A percentile compares a stretch with the other conserved stretches of the same genome.
Conservation (phyloP, 805 yeast genomes). For the Saccharomycopsis lassenensis region DNA sequence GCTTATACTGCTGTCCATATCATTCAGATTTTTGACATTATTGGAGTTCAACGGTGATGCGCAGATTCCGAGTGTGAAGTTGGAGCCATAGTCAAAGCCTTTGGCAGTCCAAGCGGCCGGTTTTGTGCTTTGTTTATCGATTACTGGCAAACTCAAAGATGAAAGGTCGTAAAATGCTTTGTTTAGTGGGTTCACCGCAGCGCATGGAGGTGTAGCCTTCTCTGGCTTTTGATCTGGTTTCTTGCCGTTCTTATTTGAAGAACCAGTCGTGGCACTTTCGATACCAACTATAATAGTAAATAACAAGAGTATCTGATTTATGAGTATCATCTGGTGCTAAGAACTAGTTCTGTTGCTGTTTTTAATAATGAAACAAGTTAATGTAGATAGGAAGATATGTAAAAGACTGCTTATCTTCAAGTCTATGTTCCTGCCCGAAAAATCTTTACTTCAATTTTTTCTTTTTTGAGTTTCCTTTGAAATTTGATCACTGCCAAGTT, state of each 20-base stretch:
- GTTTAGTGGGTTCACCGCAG: conserved; percentile 32
- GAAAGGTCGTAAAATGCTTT: conserved; percentile 29
- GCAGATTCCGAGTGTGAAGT: conserved; percentile 69
- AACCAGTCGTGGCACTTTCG: neutral
- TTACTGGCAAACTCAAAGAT: conserved; percentile 21
- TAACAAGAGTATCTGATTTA: neutral
- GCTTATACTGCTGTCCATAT: conserved; percentile 18
- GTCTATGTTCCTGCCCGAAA: too few relatives aligned
- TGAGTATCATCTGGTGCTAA: neutral
- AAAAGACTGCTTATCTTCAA: too few relatives aligned
- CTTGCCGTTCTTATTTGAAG: neutral
- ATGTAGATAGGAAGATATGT: too few relatives aligned
- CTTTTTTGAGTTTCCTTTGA: too few relatives aligned
- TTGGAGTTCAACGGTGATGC: conserved; percentile 39
- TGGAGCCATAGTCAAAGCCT: conserved; percentile 59
- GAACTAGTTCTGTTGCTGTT: neutral
- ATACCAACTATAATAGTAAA: neutral
- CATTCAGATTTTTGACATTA: conserved; percentile 22
- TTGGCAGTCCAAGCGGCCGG: conserved; percentile 49
- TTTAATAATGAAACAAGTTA: too few relatives aligned
- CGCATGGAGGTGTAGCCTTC: conserved; percentile 26
- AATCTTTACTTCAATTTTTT: too few relatives aligned
- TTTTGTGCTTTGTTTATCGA: conserved; percentile 3
- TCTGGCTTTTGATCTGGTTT: neutral
- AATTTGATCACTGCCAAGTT: too few relatives aligned